Evolutionary conservation across 768 basidiomycete species (phyloP), one percentile per base, ranked within the genome.

Genomic region (Favolaschia claudopus): DNA sequence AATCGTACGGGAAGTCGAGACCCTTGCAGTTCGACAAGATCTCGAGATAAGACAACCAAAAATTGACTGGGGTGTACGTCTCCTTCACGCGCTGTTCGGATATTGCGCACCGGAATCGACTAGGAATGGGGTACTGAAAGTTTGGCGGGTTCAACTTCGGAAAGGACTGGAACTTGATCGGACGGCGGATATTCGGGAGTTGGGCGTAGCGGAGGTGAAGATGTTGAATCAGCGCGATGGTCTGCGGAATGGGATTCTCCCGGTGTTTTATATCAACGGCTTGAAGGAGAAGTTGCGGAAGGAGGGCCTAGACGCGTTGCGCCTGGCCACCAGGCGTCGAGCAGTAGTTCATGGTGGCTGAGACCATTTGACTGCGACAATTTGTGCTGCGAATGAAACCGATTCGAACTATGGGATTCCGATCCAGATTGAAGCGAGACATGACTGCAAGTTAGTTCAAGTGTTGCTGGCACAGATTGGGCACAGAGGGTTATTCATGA

Each of bases 231-330:
- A 47, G 19, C 36, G 34, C 1, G 54, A 54, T 1, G 48, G 49
- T 7, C 43, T 54, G 19, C 48, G 60, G 37, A 55, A 56, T 27
- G 60, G 54, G 15, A 62, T 63, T 25, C 47, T 59, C 36, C 56
- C 57, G 31, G 24, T 55, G 39, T 55, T 52, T 5, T 58, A 46
- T 27, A 38, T 58, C 3, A 13, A 34, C n/a, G 52, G 51, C 7
- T 37, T 54, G 31, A 36, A 44, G 38, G n/a, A n/a, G n/a, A n/a
- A n/a, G n/a, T n/a, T n/a, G n/a, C n/a, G n/a, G n/a, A n/a, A n/a
- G n/a, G n/a, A n/a, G n/a, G n/a, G n/a, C n/a, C n/a, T n/a, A n/a
- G n/a, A n/a, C n/a, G n/a, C n/a, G n/a, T n/a, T n/a, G n/a, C n/a
- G n/a, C n/a, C n/a, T n/a, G n/a, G n/a, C n/a, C n/a, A n/a, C n/a